Conservation (phyloP, 2,329 filamentous ascomycete genomes). For the Xylariales sp. region DNA sequence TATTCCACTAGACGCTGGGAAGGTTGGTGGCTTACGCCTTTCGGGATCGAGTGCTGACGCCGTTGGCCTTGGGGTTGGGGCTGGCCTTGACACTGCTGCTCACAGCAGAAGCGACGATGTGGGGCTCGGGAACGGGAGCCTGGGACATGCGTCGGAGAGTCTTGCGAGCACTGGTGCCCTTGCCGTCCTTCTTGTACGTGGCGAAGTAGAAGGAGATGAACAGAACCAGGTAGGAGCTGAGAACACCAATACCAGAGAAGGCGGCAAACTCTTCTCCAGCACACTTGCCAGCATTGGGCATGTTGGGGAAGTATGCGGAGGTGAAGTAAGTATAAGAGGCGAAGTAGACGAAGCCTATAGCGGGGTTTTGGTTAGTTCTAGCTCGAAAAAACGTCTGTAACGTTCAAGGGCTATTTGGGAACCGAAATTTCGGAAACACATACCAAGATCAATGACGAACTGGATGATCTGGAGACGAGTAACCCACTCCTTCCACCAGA, state of each 20-base stretch:
- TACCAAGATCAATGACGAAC: slow-evolving; percentile 95
- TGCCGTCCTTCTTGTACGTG: slow-evolving; percentile 87
- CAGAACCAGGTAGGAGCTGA: slow-evolving; percentile 92
- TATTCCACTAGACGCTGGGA: slow-evolving; percentile 6
- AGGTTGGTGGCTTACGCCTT: slow-evolving; percentile 54
- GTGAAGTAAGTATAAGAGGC: slow-evolving; percentile 99
- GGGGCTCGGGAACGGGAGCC: slow-evolving; percentile 74
- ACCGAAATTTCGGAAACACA: slow-evolving; percentile 26
- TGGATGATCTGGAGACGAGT: slow-evolving; percentile 95
- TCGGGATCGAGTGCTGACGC: slow-evolving; percentile 60
- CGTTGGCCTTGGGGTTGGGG: slow-evolving; percentile 54
- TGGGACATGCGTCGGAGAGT: slow-evolving; percentile 62
- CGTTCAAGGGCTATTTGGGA: too few relatives aligned
- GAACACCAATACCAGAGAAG: slow-evolving; percentile 83
- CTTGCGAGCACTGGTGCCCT: slow-evolving; percentile 77
- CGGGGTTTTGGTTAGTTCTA: slow-evolving; percentile 13
- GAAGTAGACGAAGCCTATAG: slow-evolving; percentile 90
- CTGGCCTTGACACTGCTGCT: slow-evolving; percentile 47
- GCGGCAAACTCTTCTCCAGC: slow-evolving; percentile 96
- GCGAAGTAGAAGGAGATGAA: slow-evolving; percentile 99
- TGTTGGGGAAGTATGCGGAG: slow-evolving; percentile 79
- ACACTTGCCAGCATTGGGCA: slow-evolving; percentile 82
- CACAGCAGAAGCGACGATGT: slow-evolving; percentile 61
- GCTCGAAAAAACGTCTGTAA: not conserved
- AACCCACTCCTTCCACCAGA: slow-evolving; percentile 99